Evolutionary conservation across 805 yeast species (phyloP).

Genomic region (Saturnispora sekii): DNA sequence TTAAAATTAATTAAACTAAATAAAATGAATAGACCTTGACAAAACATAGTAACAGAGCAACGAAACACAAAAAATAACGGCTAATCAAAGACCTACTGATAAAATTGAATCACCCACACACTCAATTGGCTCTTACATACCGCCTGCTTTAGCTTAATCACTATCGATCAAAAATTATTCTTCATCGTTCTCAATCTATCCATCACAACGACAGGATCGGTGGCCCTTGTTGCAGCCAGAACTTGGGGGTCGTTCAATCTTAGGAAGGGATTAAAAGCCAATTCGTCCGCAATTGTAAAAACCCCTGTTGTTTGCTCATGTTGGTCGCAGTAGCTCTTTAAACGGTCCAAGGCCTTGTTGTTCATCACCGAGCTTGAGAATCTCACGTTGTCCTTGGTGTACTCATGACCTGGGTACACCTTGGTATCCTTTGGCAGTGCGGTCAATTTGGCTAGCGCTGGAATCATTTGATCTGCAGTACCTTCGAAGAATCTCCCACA

Average conservation of each 20-base stretch:
- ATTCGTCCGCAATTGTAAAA: conserved; percentile 80
- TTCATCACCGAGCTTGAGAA: conserved; percentile 54
- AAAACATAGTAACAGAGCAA: too few relatives aligned
- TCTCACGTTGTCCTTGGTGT: conserved; percentile 70
- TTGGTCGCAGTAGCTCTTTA: conserved; percentile 40
- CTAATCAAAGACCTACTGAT: too few relatives aligned
- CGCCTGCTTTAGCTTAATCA: too few relatives aligned
- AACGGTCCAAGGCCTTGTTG: conserved; percentile 39
- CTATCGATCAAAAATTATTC: conserved; percentile 36
- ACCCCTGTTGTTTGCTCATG: conserved; percentile 77
- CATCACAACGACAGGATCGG: conserved; percentile 52
- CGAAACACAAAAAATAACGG: too few relatives aligned
- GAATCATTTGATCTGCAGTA: conserved; percentile 67
- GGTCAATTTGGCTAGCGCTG: conserved; percentile 52
- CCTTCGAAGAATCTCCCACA: conserved; percentile 98
- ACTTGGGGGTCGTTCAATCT: conserved; percentile 58
- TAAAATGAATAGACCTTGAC: too few relatives aligned
- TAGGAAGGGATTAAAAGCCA: conserved; percentile 83
- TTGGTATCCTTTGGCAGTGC: conserved; percentile 56
- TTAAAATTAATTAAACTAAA: too few relatives aligned
- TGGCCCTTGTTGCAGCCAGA: conserved; percentile 44
- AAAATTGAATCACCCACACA: too few relatives aligned
- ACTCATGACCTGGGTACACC: conserved; percentile 94
- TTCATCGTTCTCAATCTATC: conserved; percentile 64
- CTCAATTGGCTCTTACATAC: too few relatives aligned